Percentiles rank a stretch among this genome's conserved stretches.
Conservation (phyloP, 371 early-diverging fungal species). For the Fennellomyces sp. region DNA sequence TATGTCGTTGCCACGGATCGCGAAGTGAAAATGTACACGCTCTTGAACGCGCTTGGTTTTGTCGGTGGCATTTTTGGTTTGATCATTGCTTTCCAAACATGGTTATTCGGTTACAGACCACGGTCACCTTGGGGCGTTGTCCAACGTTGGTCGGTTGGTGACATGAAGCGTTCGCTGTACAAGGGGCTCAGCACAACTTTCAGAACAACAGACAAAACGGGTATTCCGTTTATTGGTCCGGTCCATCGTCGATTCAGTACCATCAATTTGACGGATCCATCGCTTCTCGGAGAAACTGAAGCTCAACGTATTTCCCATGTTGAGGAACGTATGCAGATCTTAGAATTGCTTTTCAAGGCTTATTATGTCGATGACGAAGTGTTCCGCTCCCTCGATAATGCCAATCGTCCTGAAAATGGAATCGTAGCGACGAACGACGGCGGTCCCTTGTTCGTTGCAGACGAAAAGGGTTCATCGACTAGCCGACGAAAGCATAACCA, state of each 20-base stretch:
- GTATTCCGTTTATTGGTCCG: constrained; percentile 50
- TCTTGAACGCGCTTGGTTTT: constrained; percentile 52
- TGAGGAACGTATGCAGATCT: constrained; percentile 35
- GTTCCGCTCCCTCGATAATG: constrained; percentile 45
- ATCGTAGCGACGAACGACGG: not conserved
- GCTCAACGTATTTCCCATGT: constrained; percentile 22
- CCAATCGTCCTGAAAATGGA: constrained; percentile 11
- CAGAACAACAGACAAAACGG: constrained; percentile 36
- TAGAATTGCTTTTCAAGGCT: constrained; percentile 38
- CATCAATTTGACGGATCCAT: constrained; percentile 1
- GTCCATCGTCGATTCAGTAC: constrained; percentile 48
- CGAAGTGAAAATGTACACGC: constrained; percentile 52
- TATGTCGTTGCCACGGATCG: constrained; percentile 29
- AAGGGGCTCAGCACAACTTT: constrained; percentile 40
- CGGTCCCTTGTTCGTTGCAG: not conserved
- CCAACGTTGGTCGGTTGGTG: constrained; percentile 52
- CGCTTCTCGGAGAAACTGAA: too few relatives aligned
- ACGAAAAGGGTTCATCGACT: not conserved
- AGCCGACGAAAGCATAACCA: not conserved
- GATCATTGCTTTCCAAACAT: constrained; percentile 41
- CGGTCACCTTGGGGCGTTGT: constrained; percentile 56
- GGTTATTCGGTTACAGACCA: constrained; percentile 55
- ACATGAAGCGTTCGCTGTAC: constrained; percentile 44
- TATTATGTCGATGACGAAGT: constrained; percentile 47
- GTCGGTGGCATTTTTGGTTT: constrained; percentile 57